Conservation (phyloP, 208 protist genomes). For the Herpetomonas samuelpessoai region DNA sequence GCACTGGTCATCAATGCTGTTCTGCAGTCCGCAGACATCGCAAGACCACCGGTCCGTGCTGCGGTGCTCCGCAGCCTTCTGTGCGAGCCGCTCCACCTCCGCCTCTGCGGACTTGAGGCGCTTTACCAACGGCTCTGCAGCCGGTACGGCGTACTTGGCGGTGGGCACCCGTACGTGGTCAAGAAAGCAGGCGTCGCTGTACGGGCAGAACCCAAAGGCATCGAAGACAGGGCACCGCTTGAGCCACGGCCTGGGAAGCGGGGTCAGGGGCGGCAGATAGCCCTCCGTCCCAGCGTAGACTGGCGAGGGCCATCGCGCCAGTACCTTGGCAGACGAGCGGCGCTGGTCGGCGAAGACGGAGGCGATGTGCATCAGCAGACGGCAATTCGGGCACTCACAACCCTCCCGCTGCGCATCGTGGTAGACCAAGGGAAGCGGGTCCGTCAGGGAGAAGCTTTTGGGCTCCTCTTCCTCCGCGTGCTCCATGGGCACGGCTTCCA, state of each 20-base stretch:
- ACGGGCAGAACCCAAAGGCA: slow-evolving; percentile 82
- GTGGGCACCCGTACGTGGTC: slow-evolving; percentile 28
- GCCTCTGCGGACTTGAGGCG: slow-evolving; percentile 29
- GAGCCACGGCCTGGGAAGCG: slow-evolving; percentile 18
- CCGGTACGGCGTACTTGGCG: not conserved
- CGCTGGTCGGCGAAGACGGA: slow-evolving; percentile 71
- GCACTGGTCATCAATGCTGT: slow-evolving; percentile 50
- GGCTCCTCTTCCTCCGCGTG: not conserved
- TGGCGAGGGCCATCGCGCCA: slow-evolving; percentile 65
- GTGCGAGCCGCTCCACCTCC: slow-evolving; percentile 56
- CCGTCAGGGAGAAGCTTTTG: too few relatives aligned
- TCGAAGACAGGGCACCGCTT: slow-evolving; percentile 63
- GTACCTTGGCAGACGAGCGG: slow-evolving; percentile 73
- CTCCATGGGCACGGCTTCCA: not conserved
- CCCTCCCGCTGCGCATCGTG: not conserved
- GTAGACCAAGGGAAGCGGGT: slow-evolving; percentile 3
- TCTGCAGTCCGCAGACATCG: slow-evolving; percentile 72
- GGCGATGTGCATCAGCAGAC: slow-evolving; percentile 55
- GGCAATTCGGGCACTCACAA: slow-evolving; percentile 77
- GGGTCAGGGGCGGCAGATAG: slow-evolving; percentile 20
- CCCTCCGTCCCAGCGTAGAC: slow-evolving; percentile 23
- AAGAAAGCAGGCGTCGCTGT: slow-evolving; percentile 67
- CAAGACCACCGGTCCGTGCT: slow-evolving; percentile 62
- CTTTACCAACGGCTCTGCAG: slow-evolving; percentile 19
- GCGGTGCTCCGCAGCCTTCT: slow-evolving; percentile 31